Evolutionary conservation across 768 basidiomycete genomes (phyloP), one percentile per base, ranked within the genome.

Genomic region (Daedalea quercina): DNA sequence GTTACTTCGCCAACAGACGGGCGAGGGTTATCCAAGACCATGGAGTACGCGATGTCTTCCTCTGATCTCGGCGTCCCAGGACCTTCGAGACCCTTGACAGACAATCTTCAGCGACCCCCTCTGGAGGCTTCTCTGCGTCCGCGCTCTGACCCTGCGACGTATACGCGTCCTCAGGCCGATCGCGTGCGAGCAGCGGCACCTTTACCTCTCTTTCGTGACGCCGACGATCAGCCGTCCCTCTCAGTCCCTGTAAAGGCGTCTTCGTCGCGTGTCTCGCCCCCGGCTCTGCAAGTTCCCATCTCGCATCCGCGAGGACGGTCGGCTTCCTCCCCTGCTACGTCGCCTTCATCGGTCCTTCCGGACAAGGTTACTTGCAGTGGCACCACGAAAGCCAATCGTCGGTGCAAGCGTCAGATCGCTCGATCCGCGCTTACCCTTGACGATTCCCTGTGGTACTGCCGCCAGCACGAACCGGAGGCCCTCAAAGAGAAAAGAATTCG

Each of bases 301-400:
- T 35, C 48, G 12, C 26, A 40, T n/a, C 35, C 52, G 34, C 54
- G 55, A 9, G 35, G 34, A 6, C 56, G 62, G 40, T 52, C 65
- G 0, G 25, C 54, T 28, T 60, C 65, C 63, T 56, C 47, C 47
- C 54, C 57, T 47, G 56, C 60, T 45, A 48, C 54, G 9, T 55
- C 63, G 19, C 57, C 56, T 7, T 42, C 57, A 13, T 48, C 52
- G 4, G 28, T 42, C 7, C 60, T 26, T 34, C 25, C 37, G 25
- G 20, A 41, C 3, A 34, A 15, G 40, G 28, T 69, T 71, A 13
- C 86, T 80, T 91, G 89, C 61, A 72, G 72, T 54, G 85, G 80
- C 3, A 68, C 75, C 34, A 90, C 86, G n/a, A 81, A 80, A 62
- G 70, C 77, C 13, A 84, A 80, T 9, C 78, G 76, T 57, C 79